These are phyloP conservation scores for Prototheca wickerhamii DNA, from an alignment of 163 green algal species.

Conservation along the genomic window DNA sequence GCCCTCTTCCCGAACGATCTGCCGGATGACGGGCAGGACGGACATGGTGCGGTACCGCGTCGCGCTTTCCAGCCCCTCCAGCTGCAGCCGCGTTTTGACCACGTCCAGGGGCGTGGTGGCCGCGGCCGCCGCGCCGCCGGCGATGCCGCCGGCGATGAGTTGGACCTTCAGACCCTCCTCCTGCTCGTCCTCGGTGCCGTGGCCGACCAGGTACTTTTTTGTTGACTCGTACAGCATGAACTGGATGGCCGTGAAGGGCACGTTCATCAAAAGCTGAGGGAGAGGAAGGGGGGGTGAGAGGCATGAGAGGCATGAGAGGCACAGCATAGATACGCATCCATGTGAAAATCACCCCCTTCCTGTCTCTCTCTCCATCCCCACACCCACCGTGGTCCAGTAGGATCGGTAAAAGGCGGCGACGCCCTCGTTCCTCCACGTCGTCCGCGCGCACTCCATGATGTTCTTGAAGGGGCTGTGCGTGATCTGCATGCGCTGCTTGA, in stretches of 20 bases:
- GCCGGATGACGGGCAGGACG: conserved; percentile 60
- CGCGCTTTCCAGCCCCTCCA: conserved; percentile 56
- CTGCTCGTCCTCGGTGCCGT: conserved; percentile 25
- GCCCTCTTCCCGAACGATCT: conserved; percentile 81
- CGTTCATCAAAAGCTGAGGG: conserved; percentile 88
- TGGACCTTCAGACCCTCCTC: conserved; percentile 40
- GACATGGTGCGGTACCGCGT: conserved; percentile 51
- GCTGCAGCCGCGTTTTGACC: conserved; percentile 87
- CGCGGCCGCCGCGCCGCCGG: conserved; percentile 72
- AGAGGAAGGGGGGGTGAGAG: background rate
- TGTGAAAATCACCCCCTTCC: background rate
- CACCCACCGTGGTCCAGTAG: conserved; percentile 75
- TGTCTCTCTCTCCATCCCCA: background rate
- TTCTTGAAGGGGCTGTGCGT: conserved; percentile 58
- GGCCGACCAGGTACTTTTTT: conserved; percentile 60
- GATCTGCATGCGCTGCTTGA: conserved; percentile 96
- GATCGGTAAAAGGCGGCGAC: conserved; percentile 76
- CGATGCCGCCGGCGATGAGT: conserved; percentile 69
- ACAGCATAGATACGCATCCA: background rate
- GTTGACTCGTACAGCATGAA: conserved; percentile 85
- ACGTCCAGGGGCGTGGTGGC: conserved; percentile 89
- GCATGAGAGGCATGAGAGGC: background rate
- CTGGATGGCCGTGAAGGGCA: conserved; percentile 91
- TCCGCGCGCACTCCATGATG: conserved; percentile 49
- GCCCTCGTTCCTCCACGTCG: conserved; percentile 63